Conservation (phyloP, 2,329 filamentous ascomycete genomes). For the Remersonia thermophila region DNA sequence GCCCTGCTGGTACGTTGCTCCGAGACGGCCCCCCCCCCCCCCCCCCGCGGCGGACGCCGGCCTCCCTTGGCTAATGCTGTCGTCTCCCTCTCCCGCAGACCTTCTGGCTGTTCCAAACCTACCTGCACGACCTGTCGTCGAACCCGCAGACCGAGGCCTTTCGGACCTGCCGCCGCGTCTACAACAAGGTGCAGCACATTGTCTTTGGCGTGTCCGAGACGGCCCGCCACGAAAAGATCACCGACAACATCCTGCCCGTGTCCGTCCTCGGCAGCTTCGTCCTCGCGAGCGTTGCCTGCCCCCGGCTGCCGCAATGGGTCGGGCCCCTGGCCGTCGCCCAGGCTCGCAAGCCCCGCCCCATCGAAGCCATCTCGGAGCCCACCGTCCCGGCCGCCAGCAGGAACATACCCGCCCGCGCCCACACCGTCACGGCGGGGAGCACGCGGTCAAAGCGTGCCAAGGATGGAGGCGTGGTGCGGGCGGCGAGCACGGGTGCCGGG, state of each 20-base stretch:
- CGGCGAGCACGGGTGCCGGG: too few relatives aligned
- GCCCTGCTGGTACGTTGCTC: conserved; percentile 62
- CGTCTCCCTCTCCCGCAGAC: conserved; percentile 39
- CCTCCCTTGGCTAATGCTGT: not conserved
- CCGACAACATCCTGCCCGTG: conserved; percentile 69
- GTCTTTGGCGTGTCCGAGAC: conserved; percentile 68
- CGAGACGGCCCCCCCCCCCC: conserved; percentile 2
- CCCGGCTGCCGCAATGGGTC: conserved; percentile 63
- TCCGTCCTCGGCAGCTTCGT: conserved; percentile 72
- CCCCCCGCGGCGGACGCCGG: too few relatives aligned
- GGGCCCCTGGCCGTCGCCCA: conserved; percentile 73
- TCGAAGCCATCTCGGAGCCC: conserved; percentile 50
- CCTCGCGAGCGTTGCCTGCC: conserved; percentile 62
- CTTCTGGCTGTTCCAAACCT: conserved; percentile 84
- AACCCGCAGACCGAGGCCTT: conserved; percentile 67
- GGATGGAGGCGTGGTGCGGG: conserved; percentile 25
- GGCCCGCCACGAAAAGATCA: conserved; percentile 59
- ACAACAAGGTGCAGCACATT: conserved; percentile 81
- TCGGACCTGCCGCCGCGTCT: conserved; percentile 70
- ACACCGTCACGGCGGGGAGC: conserved; percentile 47
- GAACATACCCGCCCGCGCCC: conserved; percentile 49
- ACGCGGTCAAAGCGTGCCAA: conserved; percentile 38
- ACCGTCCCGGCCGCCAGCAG: conserved; percentile 29
- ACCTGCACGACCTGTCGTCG: conserved; percentile 66
- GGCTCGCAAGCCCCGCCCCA: conserved; percentile 59